These are phyloP conservation scores for Penicillium sp. DNA, from an alignment of 2,329 filamentous ascomycete genomes.

Conservation along the genomic window DNA sequence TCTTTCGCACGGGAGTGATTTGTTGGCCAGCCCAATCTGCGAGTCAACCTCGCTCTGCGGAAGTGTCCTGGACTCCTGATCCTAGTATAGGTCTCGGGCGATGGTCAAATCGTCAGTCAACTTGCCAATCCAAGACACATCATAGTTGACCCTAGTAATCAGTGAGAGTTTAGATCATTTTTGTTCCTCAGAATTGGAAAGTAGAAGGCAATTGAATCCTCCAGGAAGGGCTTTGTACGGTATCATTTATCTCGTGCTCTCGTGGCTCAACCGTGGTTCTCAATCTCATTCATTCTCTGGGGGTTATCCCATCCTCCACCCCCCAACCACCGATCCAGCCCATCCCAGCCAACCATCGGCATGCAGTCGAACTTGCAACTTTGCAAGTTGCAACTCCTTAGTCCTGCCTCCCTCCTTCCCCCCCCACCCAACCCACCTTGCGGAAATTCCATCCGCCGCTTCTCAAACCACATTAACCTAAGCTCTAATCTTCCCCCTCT, in stretches of 20 bases:
- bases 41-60: background rate
- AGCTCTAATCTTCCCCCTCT: background rate
- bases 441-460: conserved; percentile 9
- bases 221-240: too few relatives aligned
- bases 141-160: background rate
- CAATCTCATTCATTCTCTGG: too few relatives aligned
- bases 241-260: too few relatives aligned
- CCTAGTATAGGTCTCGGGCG: too few relatives aligned
- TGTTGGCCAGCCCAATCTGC: background rate
- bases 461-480: conserved; percentile 13
- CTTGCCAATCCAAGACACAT: background rate
- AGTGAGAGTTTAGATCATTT: too few relatives aligned
- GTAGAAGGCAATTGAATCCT: too few relatives aligned
- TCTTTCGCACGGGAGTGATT: too few relatives aligned
- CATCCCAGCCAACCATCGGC: background rate
- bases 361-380: background rate
- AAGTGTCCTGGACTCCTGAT: too few relatives aligned
- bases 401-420: background rate
- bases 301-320: too few relatives aligned
- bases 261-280: too few relatives aligned
- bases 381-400: background rate
- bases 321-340: too few relatives aligned
- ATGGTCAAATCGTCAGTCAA: background rate
- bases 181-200: too few relatives aligned
- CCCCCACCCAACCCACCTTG: conserved; percentile 6